Percentiles rank a stretch among this genome's conserved stretches.
phyloP scores from a whole-genome alignment of 2,329 filamentous ascomycete species.

The Beauveria pseudobassiana region DNA sequence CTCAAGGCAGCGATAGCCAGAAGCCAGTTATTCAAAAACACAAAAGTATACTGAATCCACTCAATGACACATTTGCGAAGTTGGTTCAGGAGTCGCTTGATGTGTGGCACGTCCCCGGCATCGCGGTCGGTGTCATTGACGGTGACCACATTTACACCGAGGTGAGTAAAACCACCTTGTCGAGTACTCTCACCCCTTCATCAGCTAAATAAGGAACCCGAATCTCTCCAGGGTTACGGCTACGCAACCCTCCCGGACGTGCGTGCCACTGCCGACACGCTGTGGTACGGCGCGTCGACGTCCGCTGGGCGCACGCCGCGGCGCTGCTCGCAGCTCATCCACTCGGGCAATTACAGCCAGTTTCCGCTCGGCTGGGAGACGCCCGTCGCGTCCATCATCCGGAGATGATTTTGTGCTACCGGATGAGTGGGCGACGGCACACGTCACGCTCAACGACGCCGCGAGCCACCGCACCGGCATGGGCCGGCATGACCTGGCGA shows the following conservation, averaged over 20 bases:
- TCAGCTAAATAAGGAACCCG: too few species aligned
- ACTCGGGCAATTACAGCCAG: slow-evolving; percentile 28
- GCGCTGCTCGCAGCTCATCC: slow-evolving; percentile 41
- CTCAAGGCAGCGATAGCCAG: not conserved
- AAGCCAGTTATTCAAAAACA: not conserved
- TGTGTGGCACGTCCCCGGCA: slow-evolving; percentile 39
- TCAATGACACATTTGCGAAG: slow-evolving; percentile 11
- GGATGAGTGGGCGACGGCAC: slow-evolving; percentile 36
- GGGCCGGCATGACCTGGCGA: slow-evolving; percentile 31
- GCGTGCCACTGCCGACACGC: slow-evolving; percentile 36
- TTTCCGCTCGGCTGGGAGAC: slow-evolving; percentile 37
- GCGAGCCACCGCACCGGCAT: slow-evolving; percentile 46
- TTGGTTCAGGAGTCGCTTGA: slow-evolving; percentile 15
- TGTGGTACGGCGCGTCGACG: slow-evolving; percentile 49
- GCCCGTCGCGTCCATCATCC: slow-evolving; percentile 37
- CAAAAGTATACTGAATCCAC: slow-evolving; percentile 6
- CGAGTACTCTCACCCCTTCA: not conserved
- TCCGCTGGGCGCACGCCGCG: slow-evolving; percentile 48
- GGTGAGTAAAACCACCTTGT: slow-evolving; percentile 19
- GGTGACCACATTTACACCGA: slow-evolving; percentile 32
- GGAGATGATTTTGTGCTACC: slow-evolving; percentile 45
- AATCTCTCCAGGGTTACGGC: slow-evolving; percentile 21
- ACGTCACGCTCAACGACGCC: slow-evolving; percentile 47
- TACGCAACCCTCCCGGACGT: slow-evolving; percentile 27
- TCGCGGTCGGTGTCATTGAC: slow-evolving; percentile 41